Conservation (phyloP, 345 rosid genomes). For the Populus nigra region DNA sequence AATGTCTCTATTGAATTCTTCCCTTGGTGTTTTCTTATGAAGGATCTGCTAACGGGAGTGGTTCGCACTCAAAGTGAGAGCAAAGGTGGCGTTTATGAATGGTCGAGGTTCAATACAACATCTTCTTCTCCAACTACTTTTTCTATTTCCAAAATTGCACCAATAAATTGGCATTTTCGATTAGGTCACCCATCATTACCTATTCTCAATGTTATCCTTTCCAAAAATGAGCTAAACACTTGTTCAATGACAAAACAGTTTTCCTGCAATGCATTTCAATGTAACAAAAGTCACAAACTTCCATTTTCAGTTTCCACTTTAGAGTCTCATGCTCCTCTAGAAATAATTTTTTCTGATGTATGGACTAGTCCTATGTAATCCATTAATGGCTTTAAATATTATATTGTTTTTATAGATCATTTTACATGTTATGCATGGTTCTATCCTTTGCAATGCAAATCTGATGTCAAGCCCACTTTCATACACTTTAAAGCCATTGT, state of each 20-base stretch:
- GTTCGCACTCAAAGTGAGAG: background rate
- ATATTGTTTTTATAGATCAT: slow-evolving; percentile 10
- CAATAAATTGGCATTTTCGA: background rate
- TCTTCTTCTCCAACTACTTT: background rate
- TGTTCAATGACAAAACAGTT: background rate
- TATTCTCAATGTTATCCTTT: background rate
- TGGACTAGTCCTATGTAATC: background rate
- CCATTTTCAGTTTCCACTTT: background rate
- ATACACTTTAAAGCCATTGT: background rate
- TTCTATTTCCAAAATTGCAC: background rate
- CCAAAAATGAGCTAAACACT: background rate
- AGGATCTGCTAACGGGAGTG: background rate
- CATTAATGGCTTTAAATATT: background rate
- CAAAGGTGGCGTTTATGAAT: background rate
- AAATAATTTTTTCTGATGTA: slow-evolving; percentile 3
- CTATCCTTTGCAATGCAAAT: background rate
- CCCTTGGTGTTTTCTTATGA: background rate
- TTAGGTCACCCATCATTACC: background rate
- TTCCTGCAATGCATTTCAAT: background rate
- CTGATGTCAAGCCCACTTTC: background rate
- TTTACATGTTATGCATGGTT: background rate
- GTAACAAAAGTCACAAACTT: slow-evolving; percentile 12
- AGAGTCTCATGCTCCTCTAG: background rate
- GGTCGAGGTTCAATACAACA: too few relatives aligned
- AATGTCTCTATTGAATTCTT: background rate